Percentiles rank a stretch among this genome's conserved stretches.
Evolutionary conservation across 1,284 basidiomycete species (phyloP).

Genomic region (Moniliophthora roreri): DNA sequence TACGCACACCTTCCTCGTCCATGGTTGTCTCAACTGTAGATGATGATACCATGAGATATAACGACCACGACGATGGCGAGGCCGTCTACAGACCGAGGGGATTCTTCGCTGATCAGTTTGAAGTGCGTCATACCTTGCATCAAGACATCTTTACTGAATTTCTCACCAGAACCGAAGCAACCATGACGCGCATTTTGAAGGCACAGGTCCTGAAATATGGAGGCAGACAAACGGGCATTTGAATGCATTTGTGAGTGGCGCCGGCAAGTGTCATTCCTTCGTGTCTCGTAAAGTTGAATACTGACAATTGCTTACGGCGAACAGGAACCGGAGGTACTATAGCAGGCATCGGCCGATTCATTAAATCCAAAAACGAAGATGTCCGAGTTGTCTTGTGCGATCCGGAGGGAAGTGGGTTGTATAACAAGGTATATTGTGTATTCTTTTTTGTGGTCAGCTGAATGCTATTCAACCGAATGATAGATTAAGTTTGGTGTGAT

Average conservation of each 20-base stretch:
- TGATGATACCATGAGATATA: conserved; percentile 40
- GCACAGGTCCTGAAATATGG: conserved; percentile 97
- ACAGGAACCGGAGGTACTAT: conserved; percentile 93
- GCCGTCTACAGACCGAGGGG: conserved; percentile 57
- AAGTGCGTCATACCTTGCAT: conserved; percentile 43
- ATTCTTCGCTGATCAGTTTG: conserved; percentile 95
- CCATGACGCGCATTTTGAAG: conserved; percentile 84
- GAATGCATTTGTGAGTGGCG: conserved; percentile 92
- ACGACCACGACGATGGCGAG: conserved; percentile 40
- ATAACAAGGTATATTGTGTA: conserved; percentile 74
- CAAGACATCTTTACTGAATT: background rate
- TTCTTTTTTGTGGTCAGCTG: background rate
- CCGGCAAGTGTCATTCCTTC: conserved; percentile 49
- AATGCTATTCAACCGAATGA: conserved; percentile 3
- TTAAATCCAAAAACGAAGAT: conserved; percentile 70
- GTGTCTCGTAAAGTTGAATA: too few species aligned
- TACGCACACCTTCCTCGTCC: conserved; percentile 39
- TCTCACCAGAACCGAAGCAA: conserved; percentile 78
- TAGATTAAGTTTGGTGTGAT: conserved; percentile 91
- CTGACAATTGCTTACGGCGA: conserved; percentile 1
- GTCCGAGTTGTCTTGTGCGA: conserved; percentile 83
- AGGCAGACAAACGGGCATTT: conserved; percentile 84
- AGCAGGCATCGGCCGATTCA: conserved; percentile 79
- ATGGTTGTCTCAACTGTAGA: conserved; percentile 60
- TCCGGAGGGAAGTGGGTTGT: conserved; percentile 93